Conservation (phyloP, 306 rosid species). For the Quercus suber region DNA sequence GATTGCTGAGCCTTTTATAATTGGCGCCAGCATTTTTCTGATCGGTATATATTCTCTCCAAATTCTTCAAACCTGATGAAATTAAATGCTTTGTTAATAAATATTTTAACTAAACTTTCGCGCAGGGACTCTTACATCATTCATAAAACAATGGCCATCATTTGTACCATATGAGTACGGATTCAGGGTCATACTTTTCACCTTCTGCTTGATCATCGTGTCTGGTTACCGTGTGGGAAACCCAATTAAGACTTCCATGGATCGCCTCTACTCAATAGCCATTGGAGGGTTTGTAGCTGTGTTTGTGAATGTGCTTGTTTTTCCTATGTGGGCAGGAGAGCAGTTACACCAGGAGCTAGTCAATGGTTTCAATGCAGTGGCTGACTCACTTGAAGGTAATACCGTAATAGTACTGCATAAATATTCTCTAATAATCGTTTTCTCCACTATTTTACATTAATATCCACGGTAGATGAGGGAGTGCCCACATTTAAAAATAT, state of each 20-base stretch:
- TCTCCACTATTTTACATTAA: too few relatives aligned
- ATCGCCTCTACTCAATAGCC: conserved; percentile 61
- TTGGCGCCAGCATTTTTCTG: conserved; percentile 62
- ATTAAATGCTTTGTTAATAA: not conserved
- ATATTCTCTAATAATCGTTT: too few relatives aligned
- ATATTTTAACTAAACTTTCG: not conserved
- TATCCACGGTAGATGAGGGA: too few relatives aligned
- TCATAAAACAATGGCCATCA: conserved; percentile 58
- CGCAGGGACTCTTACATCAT: conserved; percentile 59
- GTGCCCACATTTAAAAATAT: too few relatives aligned
- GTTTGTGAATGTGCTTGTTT: conserved; percentile 51
- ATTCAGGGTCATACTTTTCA: conserved; percentile 53
- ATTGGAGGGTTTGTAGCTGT: conserved; percentile 71
- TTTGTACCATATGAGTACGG: conserved; percentile 66
- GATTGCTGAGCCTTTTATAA: conserved; percentile 53
- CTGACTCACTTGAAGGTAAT: conserved; percentile 69
- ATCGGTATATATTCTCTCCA: conserved; percentile 32
- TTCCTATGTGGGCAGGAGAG: conserved; percentile 80
- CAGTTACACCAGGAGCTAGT: conserved; percentile 57
- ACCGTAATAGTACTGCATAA: too few relatives aligned
- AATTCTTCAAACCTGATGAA: not conserved
- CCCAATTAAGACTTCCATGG: conserved; percentile 51
- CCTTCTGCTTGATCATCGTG: conserved; percentile 57
- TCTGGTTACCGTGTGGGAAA: conserved; percentile 73
- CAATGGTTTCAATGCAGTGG: conserved; percentile 44